These are phyloP conservation scores for Chlamydomonas schloesseri DNA, from an alignment of 139 green algal species.

Conservation along the genomic window DNA sequence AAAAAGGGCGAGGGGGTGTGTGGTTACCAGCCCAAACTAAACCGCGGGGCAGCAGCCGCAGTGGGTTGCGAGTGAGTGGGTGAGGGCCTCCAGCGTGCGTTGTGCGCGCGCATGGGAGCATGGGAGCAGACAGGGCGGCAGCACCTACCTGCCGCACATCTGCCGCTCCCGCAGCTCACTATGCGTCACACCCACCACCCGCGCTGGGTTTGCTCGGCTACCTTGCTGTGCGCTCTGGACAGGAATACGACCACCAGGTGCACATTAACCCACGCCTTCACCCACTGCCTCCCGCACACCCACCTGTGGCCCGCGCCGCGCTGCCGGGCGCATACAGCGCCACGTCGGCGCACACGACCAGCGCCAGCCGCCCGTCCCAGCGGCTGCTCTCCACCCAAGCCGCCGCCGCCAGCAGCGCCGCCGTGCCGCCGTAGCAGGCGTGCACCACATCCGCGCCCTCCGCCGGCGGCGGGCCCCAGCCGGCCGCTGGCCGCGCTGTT, in stretches of 20 bases:
- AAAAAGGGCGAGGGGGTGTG: background rate
- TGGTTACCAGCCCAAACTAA: too few species aligned
- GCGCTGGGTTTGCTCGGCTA: too few species aligned
- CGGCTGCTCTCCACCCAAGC: conserved; percentile 70
- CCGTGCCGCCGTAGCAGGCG: conserved; percentile 91
- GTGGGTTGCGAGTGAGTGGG: too few species aligned
- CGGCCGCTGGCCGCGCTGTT: background rate
- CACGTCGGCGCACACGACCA: conserved; percentile 87
- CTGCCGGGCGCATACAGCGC: conserved; percentile 72
- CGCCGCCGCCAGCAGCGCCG: conserved; percentile 81
- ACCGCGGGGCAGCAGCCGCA: too few species aligned
- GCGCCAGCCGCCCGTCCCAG: conserved; percentile 87
- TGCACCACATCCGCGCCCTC: conserved; percentile 86
- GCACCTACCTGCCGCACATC: too few species aligned
- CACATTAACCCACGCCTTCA: too few species aligned
- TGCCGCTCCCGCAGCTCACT: too few species aligned
- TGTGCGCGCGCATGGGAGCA: background rate
- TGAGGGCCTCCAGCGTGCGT: too few species aligned
- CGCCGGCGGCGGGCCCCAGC: background rate
- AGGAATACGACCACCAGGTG: too few species aligned
- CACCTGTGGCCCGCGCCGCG: conserved; percentile 64
- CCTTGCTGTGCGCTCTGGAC: too few species aligned
- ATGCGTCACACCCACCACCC: too few species aligned
- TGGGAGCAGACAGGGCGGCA: too few species aligned
- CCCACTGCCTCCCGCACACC: background rate